Evolutionary conservation across 306 rosid genomes (phyloP), one percentile per base, ranked within the genome.

Genomic region (Malus orientalis): DNA sequence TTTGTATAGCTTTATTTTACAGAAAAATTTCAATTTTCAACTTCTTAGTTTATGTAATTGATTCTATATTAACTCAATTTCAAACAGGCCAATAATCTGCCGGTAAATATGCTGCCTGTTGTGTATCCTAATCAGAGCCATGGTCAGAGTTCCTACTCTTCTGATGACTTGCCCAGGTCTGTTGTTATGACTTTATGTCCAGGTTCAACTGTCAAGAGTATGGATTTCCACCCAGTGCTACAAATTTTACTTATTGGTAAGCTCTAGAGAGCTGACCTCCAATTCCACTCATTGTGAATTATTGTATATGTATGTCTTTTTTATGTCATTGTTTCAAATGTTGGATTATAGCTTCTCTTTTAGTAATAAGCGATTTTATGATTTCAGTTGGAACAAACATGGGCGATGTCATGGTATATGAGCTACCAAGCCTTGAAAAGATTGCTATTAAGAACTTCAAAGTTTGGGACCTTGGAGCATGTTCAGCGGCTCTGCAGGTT

Each of bases 161-260:
- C 96, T 66, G 93, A 93, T 75, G 99, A 96, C 88, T 85, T 96
- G 91, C 99, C 99, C 74, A 92, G 87, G 91, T 73, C 72, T 81
- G 89, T 86, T 81, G 88, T 91, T 76, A 84, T 88, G 86, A 93
- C 89, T 78, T 80, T 93, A 82, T 88, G 53, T 84, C 90, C 78
- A 85, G 93, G 97, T 67, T 92, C 98, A 62, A 70, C 73, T 44
- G 97, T 88, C 79, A 96, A 88, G 87, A 96, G 99, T 74, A 88
- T 96, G 96, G 98, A 96, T 81, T 96, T 96, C 78, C 97, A 96
- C 82, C 98, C 99, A 23, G 83, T 86, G 79, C 97, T 93, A 76
- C 99, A 89, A 84, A 86, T 88, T 86, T 76, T 89, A 71, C 99
- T 96, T 82, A 94, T 96, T 80, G 99, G 99, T 96, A 83, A 82